These are phyloP conservation scores for Wickerhamiella bombiphila DNA, from an alignment of 805 yeast species.

Conservation along the genomic window DNA sequence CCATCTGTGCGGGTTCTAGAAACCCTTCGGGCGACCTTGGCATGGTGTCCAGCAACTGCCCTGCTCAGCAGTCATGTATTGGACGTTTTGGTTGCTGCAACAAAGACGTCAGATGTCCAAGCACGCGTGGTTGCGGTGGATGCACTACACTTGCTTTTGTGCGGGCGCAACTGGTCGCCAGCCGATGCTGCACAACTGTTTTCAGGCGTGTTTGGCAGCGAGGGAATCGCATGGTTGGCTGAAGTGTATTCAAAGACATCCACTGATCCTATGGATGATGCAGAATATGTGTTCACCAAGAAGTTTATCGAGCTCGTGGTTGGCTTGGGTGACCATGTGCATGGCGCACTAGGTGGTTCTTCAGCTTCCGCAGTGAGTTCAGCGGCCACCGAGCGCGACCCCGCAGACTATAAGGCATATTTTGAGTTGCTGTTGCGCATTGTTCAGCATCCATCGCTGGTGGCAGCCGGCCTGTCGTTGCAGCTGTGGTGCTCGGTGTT, in stretches of 20 bases:
- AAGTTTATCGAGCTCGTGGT: conserved; percentile 90
- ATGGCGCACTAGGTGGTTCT: conserved; percentile 30
- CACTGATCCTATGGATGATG: conserved; percentile 56
- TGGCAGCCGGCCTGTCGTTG: conserved; percentile 78
- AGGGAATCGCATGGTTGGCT: conserved; percentile 57
- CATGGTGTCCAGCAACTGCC: conserved; percentile 76
- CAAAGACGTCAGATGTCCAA: conserved; percentile 33
- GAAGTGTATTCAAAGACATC: conserved; percentile 41
- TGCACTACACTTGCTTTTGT: conserved; percentile 71
- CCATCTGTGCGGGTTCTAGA: conserved; percentile 43
- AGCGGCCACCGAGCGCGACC: too few species aligned
- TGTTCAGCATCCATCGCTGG: conserved; percentile 68
- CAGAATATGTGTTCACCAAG: conserved; percentile 64
- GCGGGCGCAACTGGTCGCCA: conserved; percentile 52
- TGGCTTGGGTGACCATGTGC: conserved; percentile 62
- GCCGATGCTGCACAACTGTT: conserved; percentile 65
- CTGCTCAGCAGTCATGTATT: conserved; percentile 53
- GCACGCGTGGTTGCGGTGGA: conserved; percentile 77
- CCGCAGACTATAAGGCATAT: conserved; percentile 52
- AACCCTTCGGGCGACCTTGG: conserved; percentile 75
- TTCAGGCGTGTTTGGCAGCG: conserved; percentile 58
- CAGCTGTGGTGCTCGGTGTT: conserved; percentile 91
- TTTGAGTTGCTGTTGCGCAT: conserved; percentile 64
- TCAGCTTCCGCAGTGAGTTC: too few species aligned
- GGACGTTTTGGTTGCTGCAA: conserved; percentile 37